phyloP scores from a whole-genome alignment of 345 rosid species.

The Citrus trifoliata region DNA sequence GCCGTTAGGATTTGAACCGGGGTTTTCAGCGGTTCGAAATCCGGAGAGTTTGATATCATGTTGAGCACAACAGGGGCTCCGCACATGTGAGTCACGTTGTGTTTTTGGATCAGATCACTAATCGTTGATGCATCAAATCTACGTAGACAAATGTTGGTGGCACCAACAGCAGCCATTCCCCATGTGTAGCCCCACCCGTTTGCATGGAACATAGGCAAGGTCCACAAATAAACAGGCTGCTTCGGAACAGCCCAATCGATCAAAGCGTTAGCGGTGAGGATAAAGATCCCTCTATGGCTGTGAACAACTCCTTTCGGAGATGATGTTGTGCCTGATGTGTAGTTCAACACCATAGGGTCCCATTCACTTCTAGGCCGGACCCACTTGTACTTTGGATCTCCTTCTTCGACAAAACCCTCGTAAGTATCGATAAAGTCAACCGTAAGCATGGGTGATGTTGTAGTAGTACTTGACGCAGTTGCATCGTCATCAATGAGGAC shows the following conservation, averaged over 20 bases:
- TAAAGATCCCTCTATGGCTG: conserved; percentile 31
- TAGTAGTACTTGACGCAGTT: not conserved
- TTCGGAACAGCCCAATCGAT: conserved; percentile 21
- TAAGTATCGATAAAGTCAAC: conserved; percentile 15
- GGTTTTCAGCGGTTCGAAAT: conserved; percentile 3
- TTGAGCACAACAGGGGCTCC: conserved; percentile 39
- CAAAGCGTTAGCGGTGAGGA: conserved; percentile 22
- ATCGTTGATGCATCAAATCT: conserved; percentile 25
- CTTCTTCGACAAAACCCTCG: conserved; percentile 23
- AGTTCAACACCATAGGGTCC: conserved; percentile 21
- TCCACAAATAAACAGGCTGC: conserved; percentile 33
- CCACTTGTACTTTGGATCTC: conserved; percentile 12
- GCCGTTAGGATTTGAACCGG: conserved; percentile 30
- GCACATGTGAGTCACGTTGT: conserved; percentile 34
- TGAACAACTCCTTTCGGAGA: conserved; percentile 37
- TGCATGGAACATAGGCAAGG: conserved; percentile 38
- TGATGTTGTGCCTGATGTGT: conserved; percentile 41
- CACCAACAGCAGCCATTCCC: conserved; percentile 45
- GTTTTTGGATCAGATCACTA: conserved; percentile 18
- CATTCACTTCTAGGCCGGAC: conserved; percentile 12
- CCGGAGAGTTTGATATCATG: conserved; percentile 27
- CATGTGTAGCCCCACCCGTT: conserved; percentile 38
- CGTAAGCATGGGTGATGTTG: not conserved
- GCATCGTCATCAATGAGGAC: conserved; percentile 36
- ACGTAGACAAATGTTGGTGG: conserved; percentile 33